Percentiles rank a stretch among this genome's conserved stretches.
phyloP scores from a whole-genome alignment of 2,329 filamentous ascomycete genomes.

The Botrytis byssoidea region DNA sequence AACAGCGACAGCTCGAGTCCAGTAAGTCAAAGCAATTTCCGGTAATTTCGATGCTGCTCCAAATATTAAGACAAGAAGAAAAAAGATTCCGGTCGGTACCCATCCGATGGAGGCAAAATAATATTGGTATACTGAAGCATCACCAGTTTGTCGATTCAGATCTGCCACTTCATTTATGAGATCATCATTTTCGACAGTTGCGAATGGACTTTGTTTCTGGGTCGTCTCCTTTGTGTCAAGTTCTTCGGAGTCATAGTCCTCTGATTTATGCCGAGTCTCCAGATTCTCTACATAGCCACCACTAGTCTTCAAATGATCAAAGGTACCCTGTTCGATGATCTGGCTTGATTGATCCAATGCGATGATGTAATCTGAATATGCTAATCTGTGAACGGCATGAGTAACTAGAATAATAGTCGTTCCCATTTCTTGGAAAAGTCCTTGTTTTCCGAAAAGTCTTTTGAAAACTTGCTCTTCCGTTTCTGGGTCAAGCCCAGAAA shows the following conservation, averaged over 20 bases:
- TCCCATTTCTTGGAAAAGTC: slow-evolving; percentile 30
- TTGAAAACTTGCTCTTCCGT: slow-evolving; percentile 34
- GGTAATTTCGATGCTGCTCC: slow-evolving; percentile 26
- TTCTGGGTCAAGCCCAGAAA: slow-evolving; percentile 35
- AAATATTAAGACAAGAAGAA: slow-evolving; percentile 18
- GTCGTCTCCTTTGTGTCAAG: neutral
- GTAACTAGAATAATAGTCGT: slow-evolving; percentile 44
- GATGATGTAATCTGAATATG: slow-evolving; percentile 44
- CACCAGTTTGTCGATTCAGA: slow-evolving; percentile 26
- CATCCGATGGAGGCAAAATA: slow-evolving; percentile 34
- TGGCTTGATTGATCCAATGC: slow-evolving; percentile 39
- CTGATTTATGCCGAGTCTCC: slow-evolving; percentile 20
- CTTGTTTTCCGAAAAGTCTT: slow-evolving; percentile 28
- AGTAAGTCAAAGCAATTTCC: slow-evolving; percentile 28
- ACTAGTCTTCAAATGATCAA: slow-evolving; percentile 37
- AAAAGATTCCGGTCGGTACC: slow-evolving; percentile 21
- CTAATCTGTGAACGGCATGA: slow-evolving; percentile 37
- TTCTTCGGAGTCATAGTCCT: neutral
- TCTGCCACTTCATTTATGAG: neutral
- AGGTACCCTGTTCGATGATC: slow-evolving; percentile 41
- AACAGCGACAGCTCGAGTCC: slow-evolving; percentile 14
- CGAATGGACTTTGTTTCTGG: neutral
- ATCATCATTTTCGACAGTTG: slow-evolving; percentile 9
- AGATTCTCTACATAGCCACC: slow-evolving; percentile 31
- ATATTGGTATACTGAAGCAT: slow-evolving; percentile 35